Conservation (phyloP, 1,284 basidiomycete genomes). For the Trametes versicolor region DNA sequence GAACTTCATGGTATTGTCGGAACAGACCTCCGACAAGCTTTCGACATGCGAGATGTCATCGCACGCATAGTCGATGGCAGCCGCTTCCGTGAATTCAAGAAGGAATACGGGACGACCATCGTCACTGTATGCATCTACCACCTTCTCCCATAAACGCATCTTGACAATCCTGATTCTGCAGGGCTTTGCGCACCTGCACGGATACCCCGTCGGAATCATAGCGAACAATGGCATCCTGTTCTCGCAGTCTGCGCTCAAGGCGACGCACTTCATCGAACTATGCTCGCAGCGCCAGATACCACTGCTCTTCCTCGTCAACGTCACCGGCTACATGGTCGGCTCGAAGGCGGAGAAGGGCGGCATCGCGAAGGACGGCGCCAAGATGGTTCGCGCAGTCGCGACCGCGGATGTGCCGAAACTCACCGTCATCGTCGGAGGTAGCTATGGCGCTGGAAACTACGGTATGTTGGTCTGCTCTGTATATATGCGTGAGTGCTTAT, state of each 20-base stretch:
- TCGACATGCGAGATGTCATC: slow-evolving; percentile 95
- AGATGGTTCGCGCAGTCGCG: slow-evolving; percentile 97
- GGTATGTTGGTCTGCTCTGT: slow-evolving; percentile 55
- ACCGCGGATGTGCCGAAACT: slow-evolving; percentile 95
- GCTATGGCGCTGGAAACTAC: slow-evolving; percentile 96
- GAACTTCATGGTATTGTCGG: slow-evolving; percentile 94
- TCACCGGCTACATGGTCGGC: slow-evolving; percentile 95
- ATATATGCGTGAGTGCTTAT: background rate
- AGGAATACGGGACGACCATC: slow-evolving; percentile 91
- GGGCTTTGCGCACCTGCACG: slow-evolving; percentile 94
- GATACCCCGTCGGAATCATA: slow-evolving; percentile 89
- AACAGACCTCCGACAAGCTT: slow-evolving; percentile 86
- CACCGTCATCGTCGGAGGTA: slow-evolving; percentile 94
- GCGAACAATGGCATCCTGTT: slow-evolving; percentile 96
- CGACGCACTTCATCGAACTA: slow-evolving; percentile 94
- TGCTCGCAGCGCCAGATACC: slow-evolving; percentile 94
- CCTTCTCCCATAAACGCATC: background rate
- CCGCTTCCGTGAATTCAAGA: slow-evolving; percentile 95
- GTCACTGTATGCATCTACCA: slow-evolving; percentile 73
- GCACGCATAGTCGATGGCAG: slow-evolving; percentile 92
- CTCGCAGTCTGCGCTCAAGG: slow-evolving; percentile 93
- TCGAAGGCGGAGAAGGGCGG: slow-evolving; percentile 95
- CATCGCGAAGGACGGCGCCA: slow-evolving; percentile 97
- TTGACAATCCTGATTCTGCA: slow-evolving; percentile 39
- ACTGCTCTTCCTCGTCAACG: slow-evolving; percentile 93